phyloP scores from a whole-genome alignment of 768 basidiomycete genomes.

The Scleroderma citrinum region DNA sequence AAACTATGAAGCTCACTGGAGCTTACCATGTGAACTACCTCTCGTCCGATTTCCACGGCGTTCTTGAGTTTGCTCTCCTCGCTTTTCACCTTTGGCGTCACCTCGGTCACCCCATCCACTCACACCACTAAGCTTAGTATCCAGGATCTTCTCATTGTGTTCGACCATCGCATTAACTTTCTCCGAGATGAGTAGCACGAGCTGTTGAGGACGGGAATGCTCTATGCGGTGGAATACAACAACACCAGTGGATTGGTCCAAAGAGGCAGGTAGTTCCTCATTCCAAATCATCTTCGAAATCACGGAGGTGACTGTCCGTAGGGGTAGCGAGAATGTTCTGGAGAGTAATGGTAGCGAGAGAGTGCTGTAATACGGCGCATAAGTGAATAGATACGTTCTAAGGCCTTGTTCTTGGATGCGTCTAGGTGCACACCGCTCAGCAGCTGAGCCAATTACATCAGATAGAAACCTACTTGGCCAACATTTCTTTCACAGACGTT shows the following conservation, averaged over 20 bases:
- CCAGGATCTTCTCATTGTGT: slow-evolving; percentile 86
- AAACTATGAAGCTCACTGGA: slow-evolving; percentile 1
- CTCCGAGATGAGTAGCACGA: slow-evolving; percentile 86
- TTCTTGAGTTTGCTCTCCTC: slow-evolving; percentile 74
- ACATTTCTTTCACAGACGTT: slow-evolving; percentile 85
- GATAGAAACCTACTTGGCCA: slow-evolving; percentile 63
- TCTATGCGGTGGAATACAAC: slow-evolving; percentile 93
- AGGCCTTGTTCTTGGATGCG: slow-evolving; percentile 98
- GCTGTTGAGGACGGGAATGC: slow-evolving; percentile 78
- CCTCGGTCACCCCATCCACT: slow-evolving; percentile 50
- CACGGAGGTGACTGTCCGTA: slow-evolving; percentile 70
- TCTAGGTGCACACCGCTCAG: slow-evolving; percentile 35
- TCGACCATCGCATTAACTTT: slow-evolving; percentile 83
- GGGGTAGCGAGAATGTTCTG: slow-evolving; percentile 78
- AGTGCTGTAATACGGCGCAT: slow-evolving; percentile 83
- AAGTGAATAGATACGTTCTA: slow-evolving; percentile 97
- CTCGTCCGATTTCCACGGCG: slow-evolving; percentile 58
- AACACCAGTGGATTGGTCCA: slow-evolving; percentile 87
- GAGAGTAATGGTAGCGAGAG: slow-evolving; percentile 85
- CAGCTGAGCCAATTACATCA: slow-evolving; percentile 1
- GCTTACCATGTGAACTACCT: slow-evolving; percentile 54
- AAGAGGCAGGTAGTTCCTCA: slow-evolving; percentile 87
- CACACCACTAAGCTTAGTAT: slow-evolving; percentile 71
- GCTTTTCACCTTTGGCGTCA: slow-evolving; percentile 61
- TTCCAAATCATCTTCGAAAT: slow-evolving; percentile 99